Evolutionary conservation across 176 grass and related monocot species (phyloP).

Genomic region (Rhynchospora tenuis): DNA sequence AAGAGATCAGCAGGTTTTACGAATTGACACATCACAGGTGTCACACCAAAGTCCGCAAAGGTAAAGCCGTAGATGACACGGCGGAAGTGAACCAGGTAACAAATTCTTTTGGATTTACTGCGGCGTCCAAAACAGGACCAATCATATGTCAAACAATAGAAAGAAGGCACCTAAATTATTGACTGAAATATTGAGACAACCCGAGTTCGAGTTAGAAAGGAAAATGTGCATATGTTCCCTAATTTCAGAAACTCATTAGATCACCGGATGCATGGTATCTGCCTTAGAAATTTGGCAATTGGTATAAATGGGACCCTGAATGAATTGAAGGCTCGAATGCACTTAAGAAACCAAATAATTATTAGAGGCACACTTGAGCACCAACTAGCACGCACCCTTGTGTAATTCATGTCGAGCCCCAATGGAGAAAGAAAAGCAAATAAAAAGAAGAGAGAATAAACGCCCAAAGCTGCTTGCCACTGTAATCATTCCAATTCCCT

Average conservation of each 20-base stretch:
- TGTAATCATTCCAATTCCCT: constrained; percentile 12
- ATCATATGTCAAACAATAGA: not conserved
- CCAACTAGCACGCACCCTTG: constrained; percentile 20
- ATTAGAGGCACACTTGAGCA: constrained; percentile 14
- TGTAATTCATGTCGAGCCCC: constrained; percentile 10
- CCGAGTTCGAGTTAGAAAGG: not conserved
- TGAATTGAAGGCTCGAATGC: not conserved
- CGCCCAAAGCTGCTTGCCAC: constrained; percentile 16
- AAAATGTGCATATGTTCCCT: not conserved
- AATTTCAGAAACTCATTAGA: not conserved
- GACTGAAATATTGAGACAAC: no score
- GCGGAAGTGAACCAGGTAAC: not conserved
- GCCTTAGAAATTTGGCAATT: not conserved
- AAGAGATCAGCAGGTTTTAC: not conserved
- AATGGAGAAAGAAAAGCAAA: constrained; percentile 12
- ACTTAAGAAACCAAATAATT: constrained; percentile 26
- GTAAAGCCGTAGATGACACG: not conserved
- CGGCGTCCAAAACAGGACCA: not conserved
- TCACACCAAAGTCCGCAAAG: not conserved
- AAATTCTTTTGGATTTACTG: not conserved
- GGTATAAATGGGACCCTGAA: not conserved
- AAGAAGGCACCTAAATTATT: not conserved
- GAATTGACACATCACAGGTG: not conserved
- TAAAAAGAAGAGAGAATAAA: constrained; percentile 25
- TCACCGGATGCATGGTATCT: no score